Conservation (phyloP, 495 filamentous ascomycete genomes). For the Aspergillus biplanus region DNA sequence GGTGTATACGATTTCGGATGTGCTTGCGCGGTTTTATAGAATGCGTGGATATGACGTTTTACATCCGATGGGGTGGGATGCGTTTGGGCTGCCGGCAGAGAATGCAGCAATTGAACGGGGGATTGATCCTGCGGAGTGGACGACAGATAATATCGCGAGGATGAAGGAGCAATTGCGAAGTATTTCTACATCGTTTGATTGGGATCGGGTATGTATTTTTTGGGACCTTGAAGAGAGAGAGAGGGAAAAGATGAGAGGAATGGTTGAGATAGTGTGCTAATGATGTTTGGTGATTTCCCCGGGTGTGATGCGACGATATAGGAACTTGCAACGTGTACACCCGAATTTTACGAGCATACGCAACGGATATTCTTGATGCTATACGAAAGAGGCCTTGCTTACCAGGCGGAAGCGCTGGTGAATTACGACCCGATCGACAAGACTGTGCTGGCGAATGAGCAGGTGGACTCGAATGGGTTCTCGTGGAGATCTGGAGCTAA, state of each 20-base stretch:
- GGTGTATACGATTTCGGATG: conserved; percentile 90
- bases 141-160: conserved; percentile 70
- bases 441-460: conserved; percentile 89
- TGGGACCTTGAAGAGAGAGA: background rate
- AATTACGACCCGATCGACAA: conserved; percentile 91
- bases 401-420: conserved; percentile 77
- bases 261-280: conserved; percentile 12
- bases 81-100: conserved; percentile 87
- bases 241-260: background rate
- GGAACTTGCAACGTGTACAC: conserved; percentile 84
- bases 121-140: conserved; percentile 79
- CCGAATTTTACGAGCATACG: conserved; percentile 85
- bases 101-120: conserved; percentile 91
- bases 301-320: conserved; percentile 31
- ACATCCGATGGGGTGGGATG: conserved; percentile 93
- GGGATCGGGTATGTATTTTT: conserved; percentile 68
- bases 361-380: conserved; percentile 81
- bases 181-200: conserved; percentile 83
- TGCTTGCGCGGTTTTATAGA: conserved; percentile 73
- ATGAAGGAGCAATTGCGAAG: conserved; percentile 81
- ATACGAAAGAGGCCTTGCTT: conserved; percentile 71
- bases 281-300: background rate
- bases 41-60: conserved; percentile 79
- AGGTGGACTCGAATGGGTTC: conserved; percentile 79
- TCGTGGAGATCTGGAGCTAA: conserved; percentile 89